Conservation (phyloP, 768 basidiomycete species). For the Phylloporus rhodoxanthus region DNA sequence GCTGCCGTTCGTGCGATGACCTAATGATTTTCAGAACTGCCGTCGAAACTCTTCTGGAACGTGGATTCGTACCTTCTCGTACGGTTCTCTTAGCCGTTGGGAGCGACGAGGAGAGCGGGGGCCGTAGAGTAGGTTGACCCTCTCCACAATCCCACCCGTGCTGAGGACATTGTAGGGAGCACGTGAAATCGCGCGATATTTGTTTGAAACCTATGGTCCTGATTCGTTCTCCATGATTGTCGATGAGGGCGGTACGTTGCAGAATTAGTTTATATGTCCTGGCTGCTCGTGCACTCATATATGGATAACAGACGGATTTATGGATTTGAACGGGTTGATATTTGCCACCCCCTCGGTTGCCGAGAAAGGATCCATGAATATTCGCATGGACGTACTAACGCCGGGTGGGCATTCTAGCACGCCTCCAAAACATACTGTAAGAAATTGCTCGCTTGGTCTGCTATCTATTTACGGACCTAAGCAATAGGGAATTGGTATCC, state of each 20-base stretch:
- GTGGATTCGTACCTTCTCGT: constrained; percentile 24
- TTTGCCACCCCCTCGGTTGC: too few species aligned
- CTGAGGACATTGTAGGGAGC: constrained; percentile 35
- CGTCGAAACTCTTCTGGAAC: constrained; percentile 24
- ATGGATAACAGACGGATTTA: too few species aligned
- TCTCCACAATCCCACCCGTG: not conserved
- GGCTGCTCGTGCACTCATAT: constrained; percentile 18
- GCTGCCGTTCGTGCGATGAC: not conserved
- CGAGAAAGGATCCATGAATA: too few species aligned
- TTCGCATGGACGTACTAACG: too few species aligned
- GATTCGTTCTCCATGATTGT: constrained; percentile 47
- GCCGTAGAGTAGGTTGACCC: constrained; percentile 28
- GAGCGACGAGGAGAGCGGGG: constrained; percentile 43
- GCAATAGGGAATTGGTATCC: not conserved
- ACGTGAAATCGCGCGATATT: constrained; percentile 29
- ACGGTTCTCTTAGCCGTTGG: constrained; percentile 35
- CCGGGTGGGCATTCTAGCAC: too few species aligned
- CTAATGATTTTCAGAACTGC: constrained; percentile 14
- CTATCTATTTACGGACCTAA: too few species aligned
- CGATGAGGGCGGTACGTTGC: constrained; percentile 47
- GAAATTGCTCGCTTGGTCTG: too few species aligned
- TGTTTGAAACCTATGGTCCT: constrained; percentile 39
- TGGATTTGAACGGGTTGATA: too few species aligned
- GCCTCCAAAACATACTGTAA: too few species aligned
- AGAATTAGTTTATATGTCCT: not conserved